Percentiles rank a stretch among this genome's conserved stretches.
phyloP scores from a whole-genome alignment of 257 asterid species.

The Penstemon davidsonii region DNA sequence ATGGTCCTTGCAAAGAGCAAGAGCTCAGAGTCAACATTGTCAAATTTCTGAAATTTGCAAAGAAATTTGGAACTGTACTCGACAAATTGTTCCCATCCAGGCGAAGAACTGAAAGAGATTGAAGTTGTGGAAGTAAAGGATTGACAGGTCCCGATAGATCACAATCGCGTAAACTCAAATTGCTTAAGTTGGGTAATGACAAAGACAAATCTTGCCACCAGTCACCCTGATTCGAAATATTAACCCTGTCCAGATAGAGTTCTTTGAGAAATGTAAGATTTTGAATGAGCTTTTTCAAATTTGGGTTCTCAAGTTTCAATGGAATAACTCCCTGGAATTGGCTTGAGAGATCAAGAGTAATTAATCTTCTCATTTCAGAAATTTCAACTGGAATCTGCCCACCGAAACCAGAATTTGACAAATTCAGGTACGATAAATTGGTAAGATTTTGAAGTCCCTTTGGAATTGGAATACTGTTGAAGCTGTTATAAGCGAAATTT shows the following conservation, averaged over 20 bases:
- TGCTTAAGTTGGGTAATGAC: constrained; percentile 35
- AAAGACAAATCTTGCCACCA: constrained; percentile 41
- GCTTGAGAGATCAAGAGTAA: constrained; percentile 48
- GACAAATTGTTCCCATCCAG: constrained; percentile 29
- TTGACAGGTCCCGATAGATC: constrained; percentile 35
- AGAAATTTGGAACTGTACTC: constrained; percentile 20
- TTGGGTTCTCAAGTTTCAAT: constrained; percentile 50
- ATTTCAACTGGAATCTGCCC: constrained; percentile 53
- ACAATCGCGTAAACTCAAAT: constrained; percentile 36
- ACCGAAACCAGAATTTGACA: constrained; percentile 54
- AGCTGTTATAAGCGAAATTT: constrained; percentile 50
- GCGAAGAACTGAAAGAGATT: constrained; percentile 27
- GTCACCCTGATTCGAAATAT: constrained; percentile 32
- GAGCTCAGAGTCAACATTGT: constrained; percentile 16
- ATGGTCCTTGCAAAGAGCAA: constrained; percentile 35
- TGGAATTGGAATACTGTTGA: constrained; percentile 37
- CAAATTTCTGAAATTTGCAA: constrained; percentile 31
- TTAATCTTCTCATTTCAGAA: constrained; percentile 35
- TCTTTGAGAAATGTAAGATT: constrained; percentile 40
- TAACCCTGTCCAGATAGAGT: constrained; percentile 48
- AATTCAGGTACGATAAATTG: constrained; percentile 43
- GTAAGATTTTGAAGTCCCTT: constrained; percentile 38
- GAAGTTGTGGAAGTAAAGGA: constrained; percentile 26
- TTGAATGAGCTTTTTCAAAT: constrained; percentile 39
- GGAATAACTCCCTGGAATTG: constrained; percentile 4